Evolutionary conservation across 768 basidiomycete genomes (phyloP), one percentile per base, ranked within the genome.

Genomic region (Naematelia encephala): DNA sequence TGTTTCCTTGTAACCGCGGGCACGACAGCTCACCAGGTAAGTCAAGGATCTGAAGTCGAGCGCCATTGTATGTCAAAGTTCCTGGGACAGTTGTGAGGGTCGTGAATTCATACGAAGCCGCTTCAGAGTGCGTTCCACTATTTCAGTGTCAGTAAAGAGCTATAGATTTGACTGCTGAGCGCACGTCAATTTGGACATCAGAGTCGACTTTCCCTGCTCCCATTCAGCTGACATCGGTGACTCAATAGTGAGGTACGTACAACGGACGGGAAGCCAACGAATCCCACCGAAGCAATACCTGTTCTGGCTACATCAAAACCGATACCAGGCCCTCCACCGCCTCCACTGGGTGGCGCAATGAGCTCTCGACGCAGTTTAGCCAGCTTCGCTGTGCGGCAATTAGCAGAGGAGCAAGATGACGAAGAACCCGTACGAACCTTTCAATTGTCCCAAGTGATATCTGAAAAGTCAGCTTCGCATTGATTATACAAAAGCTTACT

Each of bases 291-390:
- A 4, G 80, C 81, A 68, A 99, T 88, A 76, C 96, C 96, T 16
- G 96, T 99, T 76, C 91, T 84, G 43, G 94, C 94, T 34, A 99
- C 96, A 82, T 99, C 96, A 81, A 99, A 99, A 44, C 96, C 96
- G 11, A 91, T 65, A 26, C 93, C 94, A 0, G 89, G 91, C 0
- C 93, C 92, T 0, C 93, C 93, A 10, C 90, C 87, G 21, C 90
- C 83, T 29, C 86, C 86, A 19, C 82, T 78, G 3, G 87, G 80
- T 0, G 89, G 86, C 10, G 84, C 82, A 67, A 99, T 91, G 55
- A 99, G 85, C 75, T 99, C 96, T 57, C 96, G 85, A 62, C 91
- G 84, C 47, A 98, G 87, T 77, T 99, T 99, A 51, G 96, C 96
- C 53, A 99, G 86, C 78, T 99, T 99, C 57, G 96, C 94, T 76